Base-by-base conservation (phyloP, 2,329 filamentous ascomycete genomes). In the Coccinonectria pachysandricola region DNA sequence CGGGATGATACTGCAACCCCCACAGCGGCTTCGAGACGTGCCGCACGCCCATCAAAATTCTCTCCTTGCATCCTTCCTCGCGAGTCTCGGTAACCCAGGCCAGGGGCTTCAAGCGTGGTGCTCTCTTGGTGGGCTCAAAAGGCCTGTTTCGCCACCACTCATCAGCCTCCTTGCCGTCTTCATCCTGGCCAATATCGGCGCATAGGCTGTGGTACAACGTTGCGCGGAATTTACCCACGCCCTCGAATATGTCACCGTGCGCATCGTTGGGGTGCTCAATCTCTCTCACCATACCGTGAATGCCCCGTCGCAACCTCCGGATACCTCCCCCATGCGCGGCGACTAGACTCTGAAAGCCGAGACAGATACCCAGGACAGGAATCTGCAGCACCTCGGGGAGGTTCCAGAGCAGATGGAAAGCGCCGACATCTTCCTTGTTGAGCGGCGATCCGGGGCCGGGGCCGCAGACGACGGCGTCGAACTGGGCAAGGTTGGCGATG, bases 1-100 rank as follows among this genome's bases (percentile, higher is more conserved):
- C 86, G 0, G 86, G 86, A 46, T 94, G 86, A 43, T 91, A 94
- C 48, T 94, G 87, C 11, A 94, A 65, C 0, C 81, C 87, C 77
- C 81, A 92, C 37, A 88, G 81, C 0, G 87, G 86, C 38, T 74
- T 77, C 1, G 37, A 47, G 11, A 50, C 56, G 50, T 93, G 85
- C 36, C 65, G 71, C 10, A 78, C 73, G 0, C 71, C 82, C 83
- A 92, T 92, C n/a, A 91, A 54, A 4, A 86, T 65, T 21, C 66
- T 57, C 45, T 72, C 67, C 7, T 44, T 39, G 7, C 37, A 42
- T 8, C 48, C 45, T 2, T 54, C 53, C 4, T 51, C 52, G 5
- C 56, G 45, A 5, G 53, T 48, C 37, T 69, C 64, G 17, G 64
- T 59, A 3, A 70, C 59, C 76, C 78, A 83, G 0, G 78, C 76